These are phyloP conservation scores for Comarum palustre DNA, from an alignment of 306 rosid genomes.

Conservation along the genomic window DNA sequence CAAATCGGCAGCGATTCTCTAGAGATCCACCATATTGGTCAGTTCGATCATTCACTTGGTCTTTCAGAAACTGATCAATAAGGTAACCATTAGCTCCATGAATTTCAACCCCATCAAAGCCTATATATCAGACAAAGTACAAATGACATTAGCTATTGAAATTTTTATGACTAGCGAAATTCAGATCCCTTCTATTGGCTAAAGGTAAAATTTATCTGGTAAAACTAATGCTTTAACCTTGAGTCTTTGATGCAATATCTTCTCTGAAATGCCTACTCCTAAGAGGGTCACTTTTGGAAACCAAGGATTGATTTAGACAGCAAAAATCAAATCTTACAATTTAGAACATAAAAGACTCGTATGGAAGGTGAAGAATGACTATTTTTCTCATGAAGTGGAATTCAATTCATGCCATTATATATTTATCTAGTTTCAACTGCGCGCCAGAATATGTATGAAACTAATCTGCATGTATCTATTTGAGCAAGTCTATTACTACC, in stretches of 20 bases:
- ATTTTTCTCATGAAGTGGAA: no score
- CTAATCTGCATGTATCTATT: neutral
- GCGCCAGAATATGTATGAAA: neutral
- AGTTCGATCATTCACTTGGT: constrained; percentile 36
- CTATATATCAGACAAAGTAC: neutral
- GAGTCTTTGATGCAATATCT: neutral
- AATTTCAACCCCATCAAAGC: constrained; percentile 40
- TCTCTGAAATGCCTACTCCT: neutral
- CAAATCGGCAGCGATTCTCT: constrained; percentile 64
- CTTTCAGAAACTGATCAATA: constrained; percentile 40
- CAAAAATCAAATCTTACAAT: neutral
- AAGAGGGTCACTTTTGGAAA: neutral
- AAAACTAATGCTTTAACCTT: neutral
- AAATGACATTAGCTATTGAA: neutral
- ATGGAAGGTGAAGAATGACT: neutral
- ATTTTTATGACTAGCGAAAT: neutral
- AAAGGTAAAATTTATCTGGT: neutral
- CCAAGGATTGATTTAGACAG: neutral
- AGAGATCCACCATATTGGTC: constrained; percentile 42
- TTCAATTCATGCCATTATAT: no score
- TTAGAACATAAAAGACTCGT: no score
- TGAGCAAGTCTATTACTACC: neutral
- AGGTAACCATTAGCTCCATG: constrained; percentile 43
- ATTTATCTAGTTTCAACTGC: no score
- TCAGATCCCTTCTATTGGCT: neutral